A percentile compares a stretch with the other conserved stretches of the same genome.
Evolutionary conservation across 331 rosid genomes (phyloP).

Genomic region (Malus hybrid): DNA sequence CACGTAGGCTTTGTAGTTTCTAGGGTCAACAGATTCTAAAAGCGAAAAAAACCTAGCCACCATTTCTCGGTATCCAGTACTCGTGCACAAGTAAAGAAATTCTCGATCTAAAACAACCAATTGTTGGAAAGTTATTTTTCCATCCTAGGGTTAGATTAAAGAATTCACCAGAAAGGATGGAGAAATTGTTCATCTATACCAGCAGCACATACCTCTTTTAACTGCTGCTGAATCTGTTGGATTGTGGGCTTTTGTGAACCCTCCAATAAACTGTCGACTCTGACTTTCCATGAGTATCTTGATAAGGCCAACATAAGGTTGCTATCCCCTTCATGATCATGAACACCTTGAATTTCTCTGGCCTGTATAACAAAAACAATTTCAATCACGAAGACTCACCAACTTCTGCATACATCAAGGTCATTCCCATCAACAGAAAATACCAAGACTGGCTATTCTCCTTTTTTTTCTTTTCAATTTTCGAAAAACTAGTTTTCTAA

Average conservation of each 20-base stretch:
- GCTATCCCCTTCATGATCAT: conserved; percentile 35
- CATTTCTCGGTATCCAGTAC: not conserved
- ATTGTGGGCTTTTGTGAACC: conserved; percentile 50
- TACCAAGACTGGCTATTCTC: not conserved
- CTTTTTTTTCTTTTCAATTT: not conserved
- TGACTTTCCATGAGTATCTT: conserved; percentile 63
- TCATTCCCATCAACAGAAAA: not conserved
- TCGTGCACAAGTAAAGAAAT: not conserved
- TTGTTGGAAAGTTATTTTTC: not conserved
- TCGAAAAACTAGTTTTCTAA: not conserved
- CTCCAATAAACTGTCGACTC: conserved; percentile 38
- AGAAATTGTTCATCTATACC: not conserved
- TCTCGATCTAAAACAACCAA: not conserved
- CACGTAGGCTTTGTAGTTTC: too few species aligned
- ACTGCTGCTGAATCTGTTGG: conserved; percentile 53
- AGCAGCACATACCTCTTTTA: conserved; percentile 52
- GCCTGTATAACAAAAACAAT: conserved; percentile 41
- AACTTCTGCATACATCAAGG: not conserved
- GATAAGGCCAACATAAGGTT: conserved; percentile 55
- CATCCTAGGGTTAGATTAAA: not conserved
- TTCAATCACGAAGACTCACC: conserved; percentile 16
- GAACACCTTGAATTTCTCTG: conserved; percentile 50
- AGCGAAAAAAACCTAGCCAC: not conserved
- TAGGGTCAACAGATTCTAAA: too few species aligned
- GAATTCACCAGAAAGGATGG: not conserved